A percentile compares a stretch with the other conserved stretches of the same genome.
These are phyloP conservation scores for Fraxinus sp. DNA, from an alignment of 305 asterid genomes.

Conservation along the genomic window DNA sequence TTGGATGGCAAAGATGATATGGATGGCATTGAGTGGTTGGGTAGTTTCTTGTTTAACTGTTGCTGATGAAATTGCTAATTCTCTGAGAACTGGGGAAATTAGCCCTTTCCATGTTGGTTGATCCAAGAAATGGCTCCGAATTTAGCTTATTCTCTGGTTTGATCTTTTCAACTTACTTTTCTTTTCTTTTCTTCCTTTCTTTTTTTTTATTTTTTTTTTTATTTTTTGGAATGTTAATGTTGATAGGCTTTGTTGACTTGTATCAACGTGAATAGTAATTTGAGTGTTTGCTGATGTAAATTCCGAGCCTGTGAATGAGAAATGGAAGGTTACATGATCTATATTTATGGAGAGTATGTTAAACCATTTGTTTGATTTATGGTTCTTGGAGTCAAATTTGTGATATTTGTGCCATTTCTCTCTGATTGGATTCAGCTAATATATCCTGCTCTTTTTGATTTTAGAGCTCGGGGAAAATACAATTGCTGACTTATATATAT, in stretches of 20 bases:
- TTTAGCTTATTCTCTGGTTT: constrained; percentile 21
- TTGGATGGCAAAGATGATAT: constrained; percentile 62
- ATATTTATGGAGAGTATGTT: not conserved
- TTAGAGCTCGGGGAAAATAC: not conserved
- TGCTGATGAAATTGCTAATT: constrained; percentile 73
- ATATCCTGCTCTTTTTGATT: not conserved
- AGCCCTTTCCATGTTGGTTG: constrained; percentile 60
- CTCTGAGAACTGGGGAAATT: constrained; percentile 56
- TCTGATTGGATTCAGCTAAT: not conserved
- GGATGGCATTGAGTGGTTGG: constrained; percentile 70
- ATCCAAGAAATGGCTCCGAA: constrained; percentile 7
- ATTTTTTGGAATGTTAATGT: not conserved
- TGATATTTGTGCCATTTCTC: not conserved
- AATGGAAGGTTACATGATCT: not conserved
- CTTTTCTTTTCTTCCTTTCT: not conserved
- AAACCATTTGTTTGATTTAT: not conserved
- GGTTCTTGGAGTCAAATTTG: not conserved
- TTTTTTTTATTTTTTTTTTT: not conserved
- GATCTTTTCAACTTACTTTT: constrained; percentile 11
- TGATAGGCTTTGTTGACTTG: not conserved
- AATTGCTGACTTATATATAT: not conserved
- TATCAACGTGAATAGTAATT: constrained; percentile 8
- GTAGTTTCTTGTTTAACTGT: constrained; percentile 62
- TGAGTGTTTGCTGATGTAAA: not conserved
- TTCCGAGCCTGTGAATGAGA: not conserved